phyloP scores from a whole-genome alignment of 352 stramenopile genomes.

The Globisporangium nunn region DNA sequence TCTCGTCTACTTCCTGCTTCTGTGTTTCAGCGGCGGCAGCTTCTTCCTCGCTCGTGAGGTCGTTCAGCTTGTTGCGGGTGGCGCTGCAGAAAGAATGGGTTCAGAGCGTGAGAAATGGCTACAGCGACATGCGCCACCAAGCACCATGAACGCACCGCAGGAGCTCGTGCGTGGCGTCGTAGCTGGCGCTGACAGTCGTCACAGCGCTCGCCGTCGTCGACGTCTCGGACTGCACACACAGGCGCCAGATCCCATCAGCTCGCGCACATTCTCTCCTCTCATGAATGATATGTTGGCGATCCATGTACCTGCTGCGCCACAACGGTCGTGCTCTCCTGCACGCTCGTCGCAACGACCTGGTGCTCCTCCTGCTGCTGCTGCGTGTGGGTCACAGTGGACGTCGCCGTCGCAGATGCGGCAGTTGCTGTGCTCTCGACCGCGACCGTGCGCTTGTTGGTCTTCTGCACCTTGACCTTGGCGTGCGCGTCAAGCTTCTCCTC shows the following conservation, averaged over 20 bases:
- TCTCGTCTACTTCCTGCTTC: constrained; percentile 7
- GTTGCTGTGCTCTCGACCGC: constrained; percentile 6
- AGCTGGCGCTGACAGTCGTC: constrained; percentile 6
- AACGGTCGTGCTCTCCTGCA: constrained; percentile 3
- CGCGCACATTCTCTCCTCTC: neutral
- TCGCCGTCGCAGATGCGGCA: constrained; percentile 2
- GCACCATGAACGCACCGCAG: constrained; percentile 16
- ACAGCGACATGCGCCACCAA: neutral
- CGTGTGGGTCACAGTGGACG: neutral
- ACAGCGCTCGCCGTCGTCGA: constrained; percentile 1
- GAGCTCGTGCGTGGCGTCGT: constrained; percentile 23
- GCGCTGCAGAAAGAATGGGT: constrained; percentile 10
- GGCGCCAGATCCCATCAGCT: neutral
- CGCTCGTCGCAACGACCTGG: neutral
- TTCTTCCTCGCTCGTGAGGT: constrained; percentile 18
- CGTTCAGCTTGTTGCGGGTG: constrained; percentile 29
- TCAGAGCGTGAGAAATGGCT: neutral
- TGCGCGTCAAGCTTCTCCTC: constrained; percentile 36
- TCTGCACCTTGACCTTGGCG: constrained; percentile 35
- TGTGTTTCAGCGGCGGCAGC: neutral
- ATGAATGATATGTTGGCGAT: neutral
- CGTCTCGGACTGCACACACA: constrained; percentile 1
- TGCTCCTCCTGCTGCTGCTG: constrained; percentile 2
- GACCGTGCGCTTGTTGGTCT: constrained; percentile 17
- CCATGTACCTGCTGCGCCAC: constrained; percentile 7